Evolutionary conservation across 2,329 filamentous ascomycete genomes (phyloP).

Genomic region (Akanthomyces dipterigenus): DNA sequence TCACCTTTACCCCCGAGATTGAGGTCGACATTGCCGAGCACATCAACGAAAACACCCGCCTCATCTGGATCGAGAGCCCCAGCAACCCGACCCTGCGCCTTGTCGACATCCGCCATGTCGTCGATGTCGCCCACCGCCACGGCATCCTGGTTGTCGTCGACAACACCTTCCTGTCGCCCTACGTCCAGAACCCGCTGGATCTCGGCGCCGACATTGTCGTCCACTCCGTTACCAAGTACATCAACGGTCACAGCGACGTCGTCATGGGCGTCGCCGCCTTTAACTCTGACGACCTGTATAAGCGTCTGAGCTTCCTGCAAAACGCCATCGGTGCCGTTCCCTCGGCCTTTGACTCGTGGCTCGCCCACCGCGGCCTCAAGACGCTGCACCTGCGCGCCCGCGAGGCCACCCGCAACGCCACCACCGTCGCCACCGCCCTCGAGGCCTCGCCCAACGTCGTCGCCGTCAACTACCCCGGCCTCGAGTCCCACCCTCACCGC

Average conservation of each 20-base stretch:
- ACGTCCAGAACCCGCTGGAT: conserved; percentile 92
- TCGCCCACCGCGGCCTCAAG: conserved; percentile 93
- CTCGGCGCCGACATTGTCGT: conserved; percentile 95
- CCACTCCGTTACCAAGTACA: conserved; percentile 97
- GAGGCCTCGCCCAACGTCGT: conserved; percentile 76
- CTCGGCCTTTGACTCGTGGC: conserved; percentile 94
- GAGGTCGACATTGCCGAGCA: conserved; percentile 79
- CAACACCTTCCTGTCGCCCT: conserved; percentile 96
- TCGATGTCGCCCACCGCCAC: conserved; percentile 73
- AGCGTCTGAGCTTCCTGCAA: conserved; percentile 81
- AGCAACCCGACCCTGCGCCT: conserved; percentile 91
- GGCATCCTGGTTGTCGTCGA: conserved; percentile 96
- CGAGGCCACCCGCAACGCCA: conserved; percentile 78
- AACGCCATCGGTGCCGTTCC: conserved; percentile 96
- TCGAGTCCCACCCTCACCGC: conserved; percentile 80
- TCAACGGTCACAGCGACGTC: conserved; percentile 95
- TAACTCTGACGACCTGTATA: conserved; percentile 74
- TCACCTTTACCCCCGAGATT: conserved; percentile 90
- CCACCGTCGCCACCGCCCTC: conserved; percentile 67
- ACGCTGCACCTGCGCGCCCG: conserved; percentile 88
- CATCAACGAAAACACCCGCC: conserved; percentile 81
- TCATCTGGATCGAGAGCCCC: conserved; percentile 93
- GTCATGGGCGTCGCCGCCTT: conserved; percentile 96
- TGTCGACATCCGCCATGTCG: conserved; percentile 86
- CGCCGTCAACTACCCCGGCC: conserved; percentile 90